Base-by-base conservation (phyloP, 1,284 basidiomycete genomes). In the Moniliophthora roreri region DNA sequence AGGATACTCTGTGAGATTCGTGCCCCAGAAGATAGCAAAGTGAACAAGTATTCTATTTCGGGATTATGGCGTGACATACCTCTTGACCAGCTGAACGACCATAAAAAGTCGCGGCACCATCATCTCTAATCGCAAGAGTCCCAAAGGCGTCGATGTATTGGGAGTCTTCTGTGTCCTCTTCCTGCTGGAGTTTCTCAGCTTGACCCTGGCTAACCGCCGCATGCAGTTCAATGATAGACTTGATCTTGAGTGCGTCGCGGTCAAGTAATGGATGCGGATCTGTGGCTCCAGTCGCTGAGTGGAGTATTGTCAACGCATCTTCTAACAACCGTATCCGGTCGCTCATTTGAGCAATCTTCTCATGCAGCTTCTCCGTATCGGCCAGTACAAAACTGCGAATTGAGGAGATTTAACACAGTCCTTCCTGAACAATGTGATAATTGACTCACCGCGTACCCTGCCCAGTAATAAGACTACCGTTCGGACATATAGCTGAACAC, bases 321-420 rank as follows among this genome's bases (percentile, higher is more conserved):
- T 89, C 87, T n/a, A 90, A 79, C 53, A 81, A 82, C 34, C 86
- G 79, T 55, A 90, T 89, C 34, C 87, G 84, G 63, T 89, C 80
- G 58, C 82, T 84, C 87, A 90, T 89, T 42, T 77, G 75, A 0
- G 79, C 70, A 42, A 90, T 89, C 66, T 89, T 89, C 49, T 78
- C 71, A 63, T 91, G 88, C 24, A 91, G 70, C 58, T 84, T 81
- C 54, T 89, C 87, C 2, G 87, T 90, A 59, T 87, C 85, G 1
- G 87, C 86, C n/a, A 89, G 78, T 36, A 89, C 85, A 62, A 90
- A 89, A 49, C 87, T 87, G 52, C 5, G 16, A 26, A 37, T 18
- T 4, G 16, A 18, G 23, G 35, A 9, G 53, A 28, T 55, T 61
- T 38, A 36, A 16, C n/a, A 48, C 20, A 23, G 44, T 35, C 38